Conservation (phyloP, 768 basidiomycete genomes). For the Pleurotus djamor region DNA sequence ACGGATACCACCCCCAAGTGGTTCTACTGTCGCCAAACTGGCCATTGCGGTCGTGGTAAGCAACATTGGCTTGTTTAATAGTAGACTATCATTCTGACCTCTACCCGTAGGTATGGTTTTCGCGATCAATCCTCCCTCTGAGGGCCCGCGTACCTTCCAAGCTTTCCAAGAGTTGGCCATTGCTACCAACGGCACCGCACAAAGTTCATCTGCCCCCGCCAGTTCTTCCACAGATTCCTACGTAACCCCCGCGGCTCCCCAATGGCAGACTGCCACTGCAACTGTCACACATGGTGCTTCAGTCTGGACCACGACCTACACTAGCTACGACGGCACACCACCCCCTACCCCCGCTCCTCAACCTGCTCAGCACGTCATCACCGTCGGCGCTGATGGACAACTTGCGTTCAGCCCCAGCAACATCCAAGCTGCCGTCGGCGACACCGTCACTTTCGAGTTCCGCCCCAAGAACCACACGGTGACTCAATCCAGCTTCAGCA, state of each 20-base stretch:
- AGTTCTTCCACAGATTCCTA: constrained; percentile 11
- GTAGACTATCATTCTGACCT: constrained; percentile 19
- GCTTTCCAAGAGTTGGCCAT: constrained; percentile 38
- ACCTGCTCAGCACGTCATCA: constrained; percentile 14
- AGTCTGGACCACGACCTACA: constrained; percentile 24
- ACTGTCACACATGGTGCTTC: constrained; percentile 22
- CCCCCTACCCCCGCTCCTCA: constrained; percentile 12
- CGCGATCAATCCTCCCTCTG: constrained; percentile 41
- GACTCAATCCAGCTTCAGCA: constrained; percentile 25
- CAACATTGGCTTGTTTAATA: constrained; percentile 22
- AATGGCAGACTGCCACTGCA: constrained; percentile 26
- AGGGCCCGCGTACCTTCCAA: constrained; percentile 23
- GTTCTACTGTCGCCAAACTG: constrained; percentile 25
- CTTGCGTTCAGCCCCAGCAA: constrained; percentile 14
- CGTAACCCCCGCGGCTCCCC: constrained; percentile 19
- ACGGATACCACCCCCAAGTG: constrained; percentile 19
- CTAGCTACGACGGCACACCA: constrained; percentile 19
- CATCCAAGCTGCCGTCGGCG: constrained; percentile 17
- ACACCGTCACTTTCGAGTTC: constrained; percentile 17
- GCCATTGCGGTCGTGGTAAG: constrained; percentile 19
- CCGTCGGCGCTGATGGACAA: constrained; percentile 14
- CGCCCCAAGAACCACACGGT: constrained; percentile 27
- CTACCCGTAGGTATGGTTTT: constrained; percentile 43
- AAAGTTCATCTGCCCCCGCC: neutral
- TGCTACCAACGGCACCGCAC: constrained; percentile 13